phyloP scores from a whole-genome alignment of 140 eudicot species.

The Anethum foeniculum region DNA sequence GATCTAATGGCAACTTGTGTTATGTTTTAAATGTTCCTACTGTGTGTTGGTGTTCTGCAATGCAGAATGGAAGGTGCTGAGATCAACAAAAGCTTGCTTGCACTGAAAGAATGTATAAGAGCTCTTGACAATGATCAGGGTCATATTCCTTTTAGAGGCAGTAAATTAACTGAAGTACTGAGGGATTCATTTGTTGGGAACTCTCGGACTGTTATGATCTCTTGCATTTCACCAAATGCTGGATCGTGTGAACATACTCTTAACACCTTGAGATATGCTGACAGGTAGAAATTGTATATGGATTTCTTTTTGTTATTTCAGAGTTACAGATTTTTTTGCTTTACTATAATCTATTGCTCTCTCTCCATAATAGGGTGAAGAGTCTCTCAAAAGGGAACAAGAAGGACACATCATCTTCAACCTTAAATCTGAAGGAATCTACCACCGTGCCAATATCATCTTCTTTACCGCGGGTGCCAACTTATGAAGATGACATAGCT shows the following conservation, averaged over 20 bases:
- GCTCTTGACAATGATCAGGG: constrained; percentile 98
- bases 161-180: constrained; percentile 95
- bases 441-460: constrained; percentile 53
- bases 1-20: not conserved
- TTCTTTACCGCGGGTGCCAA: constrained; percentile 39
- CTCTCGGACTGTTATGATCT: constrained; percentile 93
- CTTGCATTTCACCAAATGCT: constrained; percentile 93
- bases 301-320: not conserved
- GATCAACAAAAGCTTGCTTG: constrained; percentile 95
- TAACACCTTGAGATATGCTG: constrained; percentile 94
- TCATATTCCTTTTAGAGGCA: constrained; percentile 97
- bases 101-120: constrained; percentile 93
- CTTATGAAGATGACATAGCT: constrained; percentile 59
- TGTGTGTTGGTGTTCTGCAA: constrained; percentile 6
- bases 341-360: not conserved
- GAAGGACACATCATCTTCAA: constrained; percentile 48
- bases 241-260: constrained; percentile 98
- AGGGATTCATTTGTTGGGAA: constrained; percentile 98
- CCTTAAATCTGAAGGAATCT: constrained; percentile 62
- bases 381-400: constrained; percentile 92
- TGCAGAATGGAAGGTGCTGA: constrained; percentile 99
- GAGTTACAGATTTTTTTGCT: not conserved
- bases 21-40: constrained; percentile 8
- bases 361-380: constrained; percentile 54
- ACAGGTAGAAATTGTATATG: constrained; percentile 44